Conservation (phyloP, 2,329 filamentous ascomycete species). For the Penicillium polonicum region DNA sequence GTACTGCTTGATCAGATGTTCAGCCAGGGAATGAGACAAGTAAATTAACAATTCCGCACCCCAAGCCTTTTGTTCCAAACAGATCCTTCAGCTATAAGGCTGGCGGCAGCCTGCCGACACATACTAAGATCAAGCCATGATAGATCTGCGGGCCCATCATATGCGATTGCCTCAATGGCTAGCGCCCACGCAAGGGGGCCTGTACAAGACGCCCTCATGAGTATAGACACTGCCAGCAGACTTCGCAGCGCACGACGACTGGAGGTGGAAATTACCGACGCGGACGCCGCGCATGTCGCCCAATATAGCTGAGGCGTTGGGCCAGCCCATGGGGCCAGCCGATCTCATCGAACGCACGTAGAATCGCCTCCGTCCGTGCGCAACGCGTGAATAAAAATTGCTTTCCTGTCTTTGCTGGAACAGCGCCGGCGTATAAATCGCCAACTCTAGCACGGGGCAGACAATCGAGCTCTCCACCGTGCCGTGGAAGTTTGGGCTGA, state of each 20-base stretch:
- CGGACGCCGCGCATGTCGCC: slow-evolving; percentile 45
- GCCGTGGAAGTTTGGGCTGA: too few species aligned
- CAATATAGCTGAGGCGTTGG: slow-evolving; percentile 47
- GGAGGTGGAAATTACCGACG: slow-evolving; percentile 53
- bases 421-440: slow-evolving; percentile 41
- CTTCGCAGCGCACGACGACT: slow-evolving; percentile 42
- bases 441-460: slow-evolving; percentile 22
- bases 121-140: slow-evolving; percentile 28
- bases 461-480: slow-evolving; percentile 25
- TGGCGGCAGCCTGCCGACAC: slow-evolving; percentile 37
- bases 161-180: slow-evolving; percentile 49
- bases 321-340: slow-evolving; percentile 51
- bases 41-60: slow-evolving; percentile 34
- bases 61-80: slow-evolving; percentile 45
- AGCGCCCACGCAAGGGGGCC: slow-evolving; percentile 47
- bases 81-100: slow-evolving; percentile 43
- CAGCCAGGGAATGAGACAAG: slow-evolving; percentile 33
- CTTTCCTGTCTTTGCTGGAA: slow-evolving; percentile 41
- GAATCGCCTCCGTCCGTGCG: slow-evolving; percentile 49
- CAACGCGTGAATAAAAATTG: slow-evolving; percentile 31
- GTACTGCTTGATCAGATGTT: slow-evolving; percentile 43
- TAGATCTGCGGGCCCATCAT: slow-evolving; percentile 47
- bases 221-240: slow-evolving; percentile 48
- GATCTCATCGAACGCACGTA: slow-evolving; percentile 53
- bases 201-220: slow-evolving; percentile 53